Percentiles rank a stretch among this genome's conserved stretches.
Conservation (phyloP, 2,329 filamentous ascomycete species). For the Herpotrichia juniperi region DNA sequence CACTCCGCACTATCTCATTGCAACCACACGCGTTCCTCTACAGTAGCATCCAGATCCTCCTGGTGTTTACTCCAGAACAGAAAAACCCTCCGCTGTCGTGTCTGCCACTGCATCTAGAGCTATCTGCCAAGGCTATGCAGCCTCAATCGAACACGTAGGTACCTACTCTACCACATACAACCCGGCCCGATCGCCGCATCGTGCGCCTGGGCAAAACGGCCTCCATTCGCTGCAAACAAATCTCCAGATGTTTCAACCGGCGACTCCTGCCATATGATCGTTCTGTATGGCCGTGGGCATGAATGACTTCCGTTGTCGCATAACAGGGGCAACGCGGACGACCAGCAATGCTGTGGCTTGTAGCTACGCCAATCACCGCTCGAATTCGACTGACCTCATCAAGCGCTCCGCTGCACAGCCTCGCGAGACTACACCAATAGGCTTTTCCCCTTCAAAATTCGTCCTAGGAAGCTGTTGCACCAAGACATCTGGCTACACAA, state of each 20-base stretch:
- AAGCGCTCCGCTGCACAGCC: constrained; percentile 38
- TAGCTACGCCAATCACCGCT: constrained; percentile 5
- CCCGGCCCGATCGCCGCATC: constrained; percentile 1
- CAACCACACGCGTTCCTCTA: constrained; percentile 27
- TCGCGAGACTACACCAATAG: constrained; percentile 22
- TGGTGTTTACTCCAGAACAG: background rate
- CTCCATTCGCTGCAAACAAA: constrained; percentile 1
- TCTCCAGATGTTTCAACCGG: background rate
- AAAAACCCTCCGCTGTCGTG: no score
- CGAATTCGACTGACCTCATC: constrained; percentile 22
- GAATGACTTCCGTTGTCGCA: constrained; percentile 18
- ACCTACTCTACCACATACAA: background rate
- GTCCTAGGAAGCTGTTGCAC: constrained; percentile 29
- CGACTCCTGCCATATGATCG: constrained; percentile 22
- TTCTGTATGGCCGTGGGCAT: constrained; percentile 16
- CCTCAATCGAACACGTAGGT: background rate
- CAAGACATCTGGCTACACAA: constrained; percentile 17
- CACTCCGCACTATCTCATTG: no score
- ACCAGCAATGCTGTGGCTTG: constrained; percentile 10
- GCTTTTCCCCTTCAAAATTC: constrained; percentile 8
- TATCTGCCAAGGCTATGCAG: background rate
- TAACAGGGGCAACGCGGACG: constrained; percentile 1
- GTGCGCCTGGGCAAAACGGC: background rate
- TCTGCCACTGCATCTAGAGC: no score
- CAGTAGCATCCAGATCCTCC: constrained; percentile 23